phyloP scores from a whole-genome alignment of 192 early-diverging fungal species.

The Anaeromyces robustus region DNA sequence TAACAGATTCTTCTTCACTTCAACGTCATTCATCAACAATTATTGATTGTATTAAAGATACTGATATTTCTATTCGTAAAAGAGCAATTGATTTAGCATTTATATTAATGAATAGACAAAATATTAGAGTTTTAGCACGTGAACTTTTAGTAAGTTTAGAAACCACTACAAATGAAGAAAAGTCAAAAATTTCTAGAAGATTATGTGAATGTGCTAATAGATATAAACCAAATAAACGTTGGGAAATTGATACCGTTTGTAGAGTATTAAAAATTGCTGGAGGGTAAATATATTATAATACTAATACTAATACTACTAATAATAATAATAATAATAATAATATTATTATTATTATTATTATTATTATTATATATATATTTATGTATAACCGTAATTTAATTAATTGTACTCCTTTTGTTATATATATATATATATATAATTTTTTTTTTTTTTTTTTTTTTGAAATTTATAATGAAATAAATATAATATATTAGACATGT shows the following conservation, averaged over 20 bases:
- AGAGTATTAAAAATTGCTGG: slow-evolving; percentile 64
- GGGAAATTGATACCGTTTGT: slow-evolving; percentile 92
- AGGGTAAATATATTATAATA: slow-evolving; percentile 31
- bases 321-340: no score
- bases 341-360: not conserved
- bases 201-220: slow-evolving; percentile 84
- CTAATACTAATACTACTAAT: no score
- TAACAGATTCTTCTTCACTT: slow-evolving; percentile 76
- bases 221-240: slow-evolving; percentile 86
- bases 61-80: slow-evolving; percentile 89
- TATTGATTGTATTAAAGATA: slow-evolving; percentile 84
- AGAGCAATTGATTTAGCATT: slow-evolving; percentile 94
- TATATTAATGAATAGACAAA: slow-evolving; percentile 85
- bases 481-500: slow-evolving; percentile 34
- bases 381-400: no score
- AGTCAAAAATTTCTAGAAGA: slow-evolving; percentile 73
- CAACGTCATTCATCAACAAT: slow-evolving; percentile 96
- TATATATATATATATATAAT: not conserved
- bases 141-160: slow-evolving; percentile 90
- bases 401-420: no score
- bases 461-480: no score
- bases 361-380: no score
- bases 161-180: slow-evolving; percentile 76
- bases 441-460: no score
- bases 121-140: slow-evolving; percentile 79